Percentiles rank a stretch among this genome's conserved stretches.
Conservation (phyloP, 2,329 filamentous ascomycete genomes). For the Lojkania enalia region DNA sequence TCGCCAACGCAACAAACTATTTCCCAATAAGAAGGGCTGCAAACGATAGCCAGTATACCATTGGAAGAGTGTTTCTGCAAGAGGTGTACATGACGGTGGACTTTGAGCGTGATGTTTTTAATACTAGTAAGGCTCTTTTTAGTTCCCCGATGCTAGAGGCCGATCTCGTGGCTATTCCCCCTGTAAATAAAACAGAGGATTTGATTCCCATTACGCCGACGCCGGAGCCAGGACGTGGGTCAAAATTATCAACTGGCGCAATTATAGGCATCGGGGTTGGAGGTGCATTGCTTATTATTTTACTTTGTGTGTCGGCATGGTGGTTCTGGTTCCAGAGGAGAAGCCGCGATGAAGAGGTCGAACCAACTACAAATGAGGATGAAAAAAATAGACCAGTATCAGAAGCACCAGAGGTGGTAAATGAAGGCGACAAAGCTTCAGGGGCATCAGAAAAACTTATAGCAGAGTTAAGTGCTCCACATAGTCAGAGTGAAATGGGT, state of each 20-base stretch:
- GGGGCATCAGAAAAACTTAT: neutral
- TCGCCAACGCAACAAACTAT: conserved; percentile 63
- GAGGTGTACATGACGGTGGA: conserved; percentile 56
- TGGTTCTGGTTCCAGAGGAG: neutral
- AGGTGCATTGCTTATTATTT: neutral
- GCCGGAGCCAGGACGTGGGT: neutral
- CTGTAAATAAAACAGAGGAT: no score
- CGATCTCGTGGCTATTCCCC: neutral
- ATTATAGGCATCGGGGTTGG: neutral
- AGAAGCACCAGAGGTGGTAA: neutral
- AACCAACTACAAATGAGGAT: neutral
- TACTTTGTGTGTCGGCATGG: neutral
- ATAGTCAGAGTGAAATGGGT: neutral
- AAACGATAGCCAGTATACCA: conserved; percentile 57
- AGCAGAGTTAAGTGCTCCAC: neutral
- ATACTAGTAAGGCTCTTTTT: conserved; percentile 35
- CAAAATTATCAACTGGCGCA: neutral
- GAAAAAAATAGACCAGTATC: neutral
- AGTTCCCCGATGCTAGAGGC: conserved; percentile 2
- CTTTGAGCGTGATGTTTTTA: conserved; percentile 47
- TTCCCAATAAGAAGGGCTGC: conserved; percentile 63
- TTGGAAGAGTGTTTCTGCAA: conserved; percentile 68
- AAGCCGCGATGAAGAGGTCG: neutral
- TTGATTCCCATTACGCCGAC: neutral
- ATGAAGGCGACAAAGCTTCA: neutral